These are phyloP conservation scores for Solanum hybrid DNA, from an alignment of 305 asterid genomes.

Conservation along the genomic window DNA sequence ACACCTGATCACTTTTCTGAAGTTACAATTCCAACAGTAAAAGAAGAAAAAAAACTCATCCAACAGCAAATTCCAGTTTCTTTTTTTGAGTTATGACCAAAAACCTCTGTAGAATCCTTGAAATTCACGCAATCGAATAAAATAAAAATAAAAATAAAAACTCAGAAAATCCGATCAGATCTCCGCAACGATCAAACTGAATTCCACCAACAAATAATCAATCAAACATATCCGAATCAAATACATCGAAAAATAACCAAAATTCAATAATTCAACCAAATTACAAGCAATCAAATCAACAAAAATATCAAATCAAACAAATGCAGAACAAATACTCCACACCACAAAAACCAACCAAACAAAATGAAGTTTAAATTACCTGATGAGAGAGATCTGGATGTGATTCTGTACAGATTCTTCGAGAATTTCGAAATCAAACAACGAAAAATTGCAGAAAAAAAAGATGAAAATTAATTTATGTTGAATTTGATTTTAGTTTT, in stretches of 20 bases:
- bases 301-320: not conserved
- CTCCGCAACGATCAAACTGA: slow-evolving; percentile 25
- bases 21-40: not conserved
- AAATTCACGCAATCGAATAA: slow-evolving; percentile 8
- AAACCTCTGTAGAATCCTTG: not conserved
- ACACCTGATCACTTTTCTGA: not conserved
- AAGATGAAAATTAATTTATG: not conserved
- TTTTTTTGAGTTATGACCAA: not conserved
- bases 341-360: slow-evolving; percentile 2
- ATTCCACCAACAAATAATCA: not conserved
- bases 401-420: slow-evolving; percentile 10
- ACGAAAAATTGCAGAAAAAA: slow-evolving; percentile 10
- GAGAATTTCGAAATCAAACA: slow-evolving; percentile 21
- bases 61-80: not conserved
- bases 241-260: not conserved
- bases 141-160: not conserved
- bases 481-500: not conserved
- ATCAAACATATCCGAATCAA: not conserved
- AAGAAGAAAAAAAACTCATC: not conserved
- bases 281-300: not conserved
- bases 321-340: not conserved
- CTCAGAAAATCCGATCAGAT: slow-evolving; percentile 29
- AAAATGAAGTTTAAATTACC: slow-evolving; percentile 19
- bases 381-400: slow-evolving; percentile 16
- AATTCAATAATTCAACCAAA: not conserved